Evolutionary conservation across 2,329 filamentous ascomycete genomes (phyloP), one percentile per base, ranked within the genome.

Genomic region (Fusarium miscanthi): DNA sequence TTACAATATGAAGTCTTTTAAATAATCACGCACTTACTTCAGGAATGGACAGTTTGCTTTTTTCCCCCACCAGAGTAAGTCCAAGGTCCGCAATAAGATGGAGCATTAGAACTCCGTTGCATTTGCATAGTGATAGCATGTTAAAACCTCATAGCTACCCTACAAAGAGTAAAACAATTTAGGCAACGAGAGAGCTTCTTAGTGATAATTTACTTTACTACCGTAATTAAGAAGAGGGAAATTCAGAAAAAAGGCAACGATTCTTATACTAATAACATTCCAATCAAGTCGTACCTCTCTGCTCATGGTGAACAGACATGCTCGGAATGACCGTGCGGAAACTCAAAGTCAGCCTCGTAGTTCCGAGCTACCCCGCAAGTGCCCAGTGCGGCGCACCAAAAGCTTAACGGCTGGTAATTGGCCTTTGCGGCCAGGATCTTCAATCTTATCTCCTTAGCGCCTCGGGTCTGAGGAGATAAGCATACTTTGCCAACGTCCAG

Each of bases 41-140:
- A 25, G 23, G 23, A 25, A 25, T 5, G 5, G 5, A 25, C 5
- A 25, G 23, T 25, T 25, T 25, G 5, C 23, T 25, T 4, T n/a
- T n/a, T n/a, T n/a, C n/a, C n/a, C n/a, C n/a, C 0, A 9, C 7
- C 0, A 0, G 6, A 16, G 6, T 31, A 6, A 1, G 23, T 19
- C 5, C 17, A 8, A 5, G 31, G 31, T 33, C 33, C 16, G 14
- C 16, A 35, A 5, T 2, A 16, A 35, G 33, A 6, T 4, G 9
- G 5, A 31, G 27, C 10, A 31, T 35, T 1, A 10, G 3, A 35
- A 35, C 8, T 35, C 33, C 14, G 2, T 12, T 31, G 31, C 31
- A 30, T 30, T 30, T 30, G 9, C 6, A 30, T 7, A 30, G 8
- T 9, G 9, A 30, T 30, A 30, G 3, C 8, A 30, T 7, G 27